Evolutionary conservation across 1,284 basidiomycete genomes (phyloP).

Genomic region (Fistulinella cinereoalba): DNA sequence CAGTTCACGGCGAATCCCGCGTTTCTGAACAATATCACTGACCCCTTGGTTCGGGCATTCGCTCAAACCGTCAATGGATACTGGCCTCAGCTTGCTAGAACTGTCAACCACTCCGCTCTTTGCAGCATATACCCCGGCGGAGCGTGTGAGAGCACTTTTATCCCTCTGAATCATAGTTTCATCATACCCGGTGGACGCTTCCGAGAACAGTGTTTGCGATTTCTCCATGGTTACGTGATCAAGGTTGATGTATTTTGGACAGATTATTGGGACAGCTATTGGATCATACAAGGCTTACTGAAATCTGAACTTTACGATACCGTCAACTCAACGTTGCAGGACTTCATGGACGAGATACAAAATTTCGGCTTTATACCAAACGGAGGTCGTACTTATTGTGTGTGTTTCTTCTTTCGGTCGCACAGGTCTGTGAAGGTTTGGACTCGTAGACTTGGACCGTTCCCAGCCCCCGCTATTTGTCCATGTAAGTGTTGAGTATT

Average conservation of each 20-base stretch:
- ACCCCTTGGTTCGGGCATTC: slow-evolving; percentile 72
- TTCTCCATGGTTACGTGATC: slow-evolving; percentile 3
- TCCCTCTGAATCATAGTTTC: slow-evolving; percentile 88
- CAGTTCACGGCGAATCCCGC: slow-evolving; percentile 65
- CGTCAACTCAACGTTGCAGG: slow-evolving; percentile 76
- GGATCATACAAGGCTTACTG: slow-evolving; percentile 84
- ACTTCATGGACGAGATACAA: slow-evolving; percentile 91
- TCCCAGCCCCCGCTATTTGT: slow-evolving; percentile 89
- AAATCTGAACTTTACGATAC: slow-evolving; percentile 73
- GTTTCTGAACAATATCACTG: slow-evolving; percentile 70
- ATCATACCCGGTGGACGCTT: slow-evolving; percentile 84
- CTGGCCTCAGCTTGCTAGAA: slow-evolving; percentile 77
- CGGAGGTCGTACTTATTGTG: slow-evolving; percentile 82
- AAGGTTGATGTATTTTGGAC: slow-evolving; percentile 2
- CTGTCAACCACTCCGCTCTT: slow-evolving; percentile 67
- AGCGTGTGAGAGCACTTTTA: slow-evolving; percentile 76
- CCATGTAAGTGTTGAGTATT: slow-evolving; percentile 48
- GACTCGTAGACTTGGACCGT: slow-evolving; percentile 67
- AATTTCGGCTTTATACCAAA: slow-evolving; percentile 88
- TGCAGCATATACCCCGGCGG: slow-evolving; percentile 52
- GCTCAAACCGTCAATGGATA: slow-evolving; percentile 76
- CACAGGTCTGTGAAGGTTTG: not conserved
- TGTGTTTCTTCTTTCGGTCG: slow-evolving; percentile 22
- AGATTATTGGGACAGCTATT: slow-evolving; percentile 86
- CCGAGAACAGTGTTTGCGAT: slow-evolving; percentile 59